Evolutionary conservation across 768 basidiomycete genomes (phyloP).

Genomic region (Butyriboletus loyo): DNA sequence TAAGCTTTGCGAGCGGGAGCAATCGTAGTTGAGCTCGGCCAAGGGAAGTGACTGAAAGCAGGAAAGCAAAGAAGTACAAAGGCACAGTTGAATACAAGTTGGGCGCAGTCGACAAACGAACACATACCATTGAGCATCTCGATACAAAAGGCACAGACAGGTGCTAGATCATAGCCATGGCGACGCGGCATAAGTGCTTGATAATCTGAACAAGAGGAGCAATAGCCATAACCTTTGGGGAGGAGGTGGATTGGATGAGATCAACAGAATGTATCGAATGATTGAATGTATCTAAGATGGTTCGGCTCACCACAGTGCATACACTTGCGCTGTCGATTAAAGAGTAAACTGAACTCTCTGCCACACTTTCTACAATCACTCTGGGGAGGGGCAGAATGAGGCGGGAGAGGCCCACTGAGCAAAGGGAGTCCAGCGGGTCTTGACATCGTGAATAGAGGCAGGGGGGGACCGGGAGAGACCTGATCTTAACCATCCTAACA

Average conservation of each 20-base stretch:
- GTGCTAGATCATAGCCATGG: constrained; percentile 61
- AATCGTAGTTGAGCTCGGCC: constrained; percentile 53
- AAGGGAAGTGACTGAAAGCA: constrained; percentile 61
- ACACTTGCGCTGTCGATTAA: constrained; percentile 62
- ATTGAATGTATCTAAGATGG: background rate
- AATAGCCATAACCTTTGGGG: constrained; percentile 63
- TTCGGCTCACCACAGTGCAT: constrained; percentile 67
- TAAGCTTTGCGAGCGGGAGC: constrained; percentile 58
- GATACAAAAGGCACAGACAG: constrained; percentile 74
- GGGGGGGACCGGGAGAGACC: background rate
- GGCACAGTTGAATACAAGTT: background rate
- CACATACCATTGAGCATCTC: constrained; percentile 62
- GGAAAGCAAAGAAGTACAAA: background rate
- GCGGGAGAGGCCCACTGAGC: constrained; percentile 63
- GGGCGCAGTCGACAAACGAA: background rate
- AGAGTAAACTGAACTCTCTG: constrained; percentile 68
- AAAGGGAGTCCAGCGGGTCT: constrained; percentile 55
- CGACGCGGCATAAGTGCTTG: constrained; percentile 74
- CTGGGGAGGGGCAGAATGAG: constrained; percentile 26
- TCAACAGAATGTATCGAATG: background rate
- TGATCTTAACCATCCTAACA: background rate
- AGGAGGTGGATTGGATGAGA: background rate
- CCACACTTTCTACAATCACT: constrained; percentile 63
- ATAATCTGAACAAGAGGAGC: constrained; percentile 70
- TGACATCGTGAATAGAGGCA: constrained; percentile 13